A percentile compares a stretch with the other conserved stretches of the same genome.
phyloP scores from a whole-genome alignment of 2,329 filamentous ascomycete species.

The Zalaria sp. region DNA sequence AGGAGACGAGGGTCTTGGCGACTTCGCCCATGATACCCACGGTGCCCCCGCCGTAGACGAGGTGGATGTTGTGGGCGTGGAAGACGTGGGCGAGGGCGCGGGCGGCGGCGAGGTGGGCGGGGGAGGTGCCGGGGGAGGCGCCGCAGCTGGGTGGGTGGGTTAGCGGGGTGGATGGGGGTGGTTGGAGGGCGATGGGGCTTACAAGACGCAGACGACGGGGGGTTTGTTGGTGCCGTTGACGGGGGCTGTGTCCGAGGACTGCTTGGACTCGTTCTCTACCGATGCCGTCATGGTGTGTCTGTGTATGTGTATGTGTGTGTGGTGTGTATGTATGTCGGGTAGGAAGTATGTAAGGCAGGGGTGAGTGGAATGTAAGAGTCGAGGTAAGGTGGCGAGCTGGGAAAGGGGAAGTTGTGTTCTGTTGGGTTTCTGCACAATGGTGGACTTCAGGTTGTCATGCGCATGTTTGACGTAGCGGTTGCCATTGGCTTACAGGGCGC shows the following conservation, averaged over 20 bases:
- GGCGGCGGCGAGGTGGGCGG: slow-evolving; percentile 65
- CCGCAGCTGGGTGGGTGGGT: slow-evolving; percentile 50
- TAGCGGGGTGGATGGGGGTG: slow-evolving; percentile 3
- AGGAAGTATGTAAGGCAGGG: neutral
- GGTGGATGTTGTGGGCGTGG: slow-evolving; percentile 60
- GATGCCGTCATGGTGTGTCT: slow-evolving; percentile 6
- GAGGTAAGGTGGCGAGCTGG: neutral
- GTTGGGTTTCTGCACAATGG: too few relatives aligned
- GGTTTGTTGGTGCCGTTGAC: slow-evolving; percentile 18
- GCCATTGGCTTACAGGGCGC: too few relatives aligned
- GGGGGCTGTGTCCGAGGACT: neutral
- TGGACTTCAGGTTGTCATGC: too few relatives aligned
- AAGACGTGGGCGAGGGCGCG: slow-evolving; percentile 59
- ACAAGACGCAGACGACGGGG: slow-evolving; percentile 80
- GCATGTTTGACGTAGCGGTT: too few relatives aligned
- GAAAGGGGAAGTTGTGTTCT: too few relatives aligned
- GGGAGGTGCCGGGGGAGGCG: slow-evolving; percentile 57
- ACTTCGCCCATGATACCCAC: slow-evolving; percentile 92
- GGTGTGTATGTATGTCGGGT: slow-evolving; percentile 1
- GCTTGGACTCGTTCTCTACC: slow-evolving; percentile 4
- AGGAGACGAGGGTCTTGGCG: slow-evolving; percentile 68
- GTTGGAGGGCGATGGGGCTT: slow-evolving; percentile 15
- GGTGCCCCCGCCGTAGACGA: slow-evolving; percentile 93
- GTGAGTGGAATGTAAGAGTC: neutral
- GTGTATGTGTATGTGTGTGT: neutral